Evolutionary conservation across 2,329 filamentous ascomycete species (phyloP).

Genomic region (Sporothrix phasma): DNA sequence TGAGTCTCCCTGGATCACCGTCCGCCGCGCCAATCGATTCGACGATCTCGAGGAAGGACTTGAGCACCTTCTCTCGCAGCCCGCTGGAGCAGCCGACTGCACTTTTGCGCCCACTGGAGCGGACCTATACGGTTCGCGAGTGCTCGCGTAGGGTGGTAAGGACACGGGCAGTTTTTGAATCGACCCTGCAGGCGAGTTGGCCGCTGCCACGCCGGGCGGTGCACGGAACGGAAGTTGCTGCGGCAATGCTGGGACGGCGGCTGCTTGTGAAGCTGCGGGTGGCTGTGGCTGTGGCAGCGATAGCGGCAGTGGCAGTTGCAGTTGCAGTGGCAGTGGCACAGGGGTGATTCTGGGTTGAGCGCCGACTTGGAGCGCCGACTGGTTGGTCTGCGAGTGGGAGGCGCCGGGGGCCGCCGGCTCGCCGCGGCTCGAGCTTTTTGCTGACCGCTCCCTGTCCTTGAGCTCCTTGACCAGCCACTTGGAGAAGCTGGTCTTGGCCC

Average conservation of each 20-base stretch:
- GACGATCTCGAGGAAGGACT: slow-evolving; percentile 18
- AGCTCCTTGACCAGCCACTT: slow-evolving; percentile 37
- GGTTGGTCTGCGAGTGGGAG: neutral
- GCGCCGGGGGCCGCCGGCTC: neutral
- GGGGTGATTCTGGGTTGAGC: neutral
- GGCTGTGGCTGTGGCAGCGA: neutral
- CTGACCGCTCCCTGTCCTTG: slow-evolving; percentile 22
- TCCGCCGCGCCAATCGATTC: slow-evolving; percentile 24
- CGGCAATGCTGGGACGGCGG: neutral
- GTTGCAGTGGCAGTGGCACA: neutral
- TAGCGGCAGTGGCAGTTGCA: too few relatives aligned
- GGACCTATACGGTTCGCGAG: neutral
- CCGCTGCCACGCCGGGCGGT: neutral
- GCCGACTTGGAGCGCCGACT: neutral
- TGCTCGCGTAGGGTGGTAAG: neutral
- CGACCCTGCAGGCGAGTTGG: neutral
- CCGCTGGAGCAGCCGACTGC: neutral
- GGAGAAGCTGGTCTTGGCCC: slow-evolving; percentile 38
- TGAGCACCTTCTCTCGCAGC: neutral
- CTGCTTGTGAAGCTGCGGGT: neutral
- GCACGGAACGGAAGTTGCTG: slow-evolving; percentile 5
- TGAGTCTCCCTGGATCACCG: slow-evolving; percentile 23
- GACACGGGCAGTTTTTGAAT: neutral
- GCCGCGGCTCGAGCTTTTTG: slow-evolving; percentile 10
- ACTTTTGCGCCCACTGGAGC: neutral